phyloP scores from a whole-genome alignment of 768 basidiomycete species.

The Mycena rosella region DNA sequence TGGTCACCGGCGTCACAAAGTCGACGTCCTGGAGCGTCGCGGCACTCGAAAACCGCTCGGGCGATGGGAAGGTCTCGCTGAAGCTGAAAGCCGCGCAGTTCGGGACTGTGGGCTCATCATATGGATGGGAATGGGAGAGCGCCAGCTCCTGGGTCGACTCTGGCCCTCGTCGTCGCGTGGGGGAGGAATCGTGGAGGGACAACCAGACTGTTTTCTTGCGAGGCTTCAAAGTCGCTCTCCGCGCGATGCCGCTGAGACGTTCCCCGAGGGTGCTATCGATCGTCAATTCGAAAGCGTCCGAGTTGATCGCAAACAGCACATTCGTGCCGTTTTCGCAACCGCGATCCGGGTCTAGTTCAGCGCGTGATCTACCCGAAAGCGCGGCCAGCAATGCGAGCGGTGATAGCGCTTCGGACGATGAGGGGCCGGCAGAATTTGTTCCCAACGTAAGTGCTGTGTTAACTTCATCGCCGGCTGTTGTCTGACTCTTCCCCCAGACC shows the following conservation, averaged over 20 bases:
- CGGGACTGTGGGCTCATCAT: constrained; percentile 3
- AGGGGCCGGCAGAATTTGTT: not conserved
- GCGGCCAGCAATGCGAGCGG: not conserved
- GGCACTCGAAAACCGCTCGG: constrained; percentile 7
- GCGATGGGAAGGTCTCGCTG: constrained; percentile 4
- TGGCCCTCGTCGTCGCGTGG: not conserved
- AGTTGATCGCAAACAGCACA: not conserved
- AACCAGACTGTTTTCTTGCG: constrained; percentile 33
- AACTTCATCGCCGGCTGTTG: no score
- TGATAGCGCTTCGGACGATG: not conserved
- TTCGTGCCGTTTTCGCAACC: not conserved
- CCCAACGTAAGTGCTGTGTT: not conserved
- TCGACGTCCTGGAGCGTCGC: constrained; percentile 22
- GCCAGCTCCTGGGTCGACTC: constrained; percentile 11
- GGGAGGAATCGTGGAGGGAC: constrained; percentile 12
- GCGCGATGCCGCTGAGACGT: not conserved
- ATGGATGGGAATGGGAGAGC: constrained; percentile 23
- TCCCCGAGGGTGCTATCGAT: constrained; percentile 7
- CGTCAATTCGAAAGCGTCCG: constrained; percentile 9
- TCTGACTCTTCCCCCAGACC: no score
- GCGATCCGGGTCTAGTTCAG: not conserved
- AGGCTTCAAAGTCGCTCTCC: constrained; percentile 30
- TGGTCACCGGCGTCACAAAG: constrained; percentile 24
- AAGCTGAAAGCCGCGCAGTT: constrained; percentile 25
- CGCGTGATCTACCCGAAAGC: not conserved